Evolutionary conservation across 192 early-diverging fungal genomes (phyloP), one percentile per base, ranked within the genome.

Genomic region (Coemansia sp.): DNA sequence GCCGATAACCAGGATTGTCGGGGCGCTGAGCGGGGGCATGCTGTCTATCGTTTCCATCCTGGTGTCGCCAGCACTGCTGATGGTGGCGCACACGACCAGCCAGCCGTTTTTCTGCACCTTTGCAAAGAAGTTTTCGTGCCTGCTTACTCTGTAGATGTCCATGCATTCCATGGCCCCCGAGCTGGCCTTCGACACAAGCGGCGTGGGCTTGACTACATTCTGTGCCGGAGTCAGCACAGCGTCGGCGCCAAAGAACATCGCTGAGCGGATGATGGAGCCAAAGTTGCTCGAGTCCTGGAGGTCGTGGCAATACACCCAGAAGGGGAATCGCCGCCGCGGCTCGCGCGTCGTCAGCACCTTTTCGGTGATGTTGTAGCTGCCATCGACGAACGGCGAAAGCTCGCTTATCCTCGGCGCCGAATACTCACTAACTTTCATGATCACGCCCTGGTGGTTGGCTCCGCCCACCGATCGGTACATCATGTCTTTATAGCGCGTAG

Each of bases 191-290:
- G 73, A 70, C 21, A 76, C 79, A 3, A 52, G 18, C 10, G 72
- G 59, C 32, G 52, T 60, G 5, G 64, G 56, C 25, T 28, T 30
- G 27, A 62, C 67, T 35, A 30, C 30, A 14, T 44, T 24, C 12
- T 60, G 31, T 33, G 48, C 28, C 31, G 56, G 25, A 23, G 63
- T 29, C 22, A 80, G 10, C 14, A 76, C 29, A 1, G 65, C 73
- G 31, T 77, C 73, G 5, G 62, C 65, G n/a, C 79, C 79, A 66
- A 81, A 77, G 47, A 67, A 81, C 59, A 72, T 24, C 14, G 73
- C 73, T 32, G 79, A 66, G 40, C 79, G 61, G 16, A 79, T 43
- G 5, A 72, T 69, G 23, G 76, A 79, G 6, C 76, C 76, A 18
- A 79, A 38, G 40, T 79, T 79, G 30, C 51, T 61, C 31, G 46